Evolutionary conservation across 805 yeast genomes (phyloP).

Genomic region (Yamadazyma philogaea): DNA sequence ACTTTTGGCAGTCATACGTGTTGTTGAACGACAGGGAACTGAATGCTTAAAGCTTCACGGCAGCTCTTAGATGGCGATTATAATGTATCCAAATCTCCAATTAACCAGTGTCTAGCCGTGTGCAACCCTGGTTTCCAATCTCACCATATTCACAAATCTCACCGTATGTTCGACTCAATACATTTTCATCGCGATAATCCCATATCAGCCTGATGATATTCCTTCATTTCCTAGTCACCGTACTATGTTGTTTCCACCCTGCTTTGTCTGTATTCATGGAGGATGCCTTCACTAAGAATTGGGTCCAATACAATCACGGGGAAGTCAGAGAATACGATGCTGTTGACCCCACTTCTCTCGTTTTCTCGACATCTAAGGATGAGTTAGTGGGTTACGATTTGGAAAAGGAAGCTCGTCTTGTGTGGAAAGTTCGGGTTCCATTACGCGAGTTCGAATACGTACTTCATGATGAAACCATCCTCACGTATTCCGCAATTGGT

Average conservation of each 20-base stretch:
- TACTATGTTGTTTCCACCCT: not conserved
- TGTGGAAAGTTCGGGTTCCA: conserved; percentile 11
- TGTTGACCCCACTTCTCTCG: not conserved
- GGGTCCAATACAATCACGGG: conserved; percentile 14
- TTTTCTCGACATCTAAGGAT: not conserved
- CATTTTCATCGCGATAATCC: not conserved
- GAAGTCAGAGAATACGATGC: conserved; percentile 3
- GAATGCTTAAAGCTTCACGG: no score
- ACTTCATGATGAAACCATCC: not conserved
- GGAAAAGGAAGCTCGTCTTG: not conserved
- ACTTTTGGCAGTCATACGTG: no score
- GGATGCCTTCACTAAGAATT: conserved; percentile 16
- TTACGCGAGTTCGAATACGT: conserved; percentile 1
- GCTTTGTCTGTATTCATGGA: conserved; percentile 9
- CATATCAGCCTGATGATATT: not conserved
- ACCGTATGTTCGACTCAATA: not conserved
- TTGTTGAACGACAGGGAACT: no score
- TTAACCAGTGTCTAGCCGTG: not conserved
- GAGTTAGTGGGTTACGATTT: conserved; percentile 4
- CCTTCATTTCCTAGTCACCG: not conserved
- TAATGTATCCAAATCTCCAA: not conserved
- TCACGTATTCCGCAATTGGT: not conserved
- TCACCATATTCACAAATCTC: not conserved
- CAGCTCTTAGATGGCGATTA: no score
- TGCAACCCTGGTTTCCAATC: not conserved